Evolutionary conservation across 2,329 filamentous ascomycete genomes (phyloP).

Genomic region (Chaetomium sp.): DNA sequence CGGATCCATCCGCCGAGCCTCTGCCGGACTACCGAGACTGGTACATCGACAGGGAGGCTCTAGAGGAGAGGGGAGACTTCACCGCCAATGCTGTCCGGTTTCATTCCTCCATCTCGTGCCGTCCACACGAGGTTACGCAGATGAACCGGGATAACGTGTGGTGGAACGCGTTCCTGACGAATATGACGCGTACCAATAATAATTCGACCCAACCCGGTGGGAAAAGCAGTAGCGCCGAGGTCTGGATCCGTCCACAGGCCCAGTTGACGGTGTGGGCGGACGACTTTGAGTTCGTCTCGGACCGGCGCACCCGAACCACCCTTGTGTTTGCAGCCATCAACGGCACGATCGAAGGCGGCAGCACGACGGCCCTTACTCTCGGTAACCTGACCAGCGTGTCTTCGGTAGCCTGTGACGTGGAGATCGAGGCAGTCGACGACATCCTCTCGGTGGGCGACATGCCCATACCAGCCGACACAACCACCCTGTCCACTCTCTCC

Average conservation of each 20-base stretch:
- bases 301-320: conserved; percentile 27
- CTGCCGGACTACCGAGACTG: conserved; percentile 31
- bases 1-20: conserved; percentile 29
- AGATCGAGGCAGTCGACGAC: conserved; percentile 29
- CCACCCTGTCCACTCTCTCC: conserved; percentile 25
- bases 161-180: conserved; percentile 34
- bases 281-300: conserved; percentile 28
- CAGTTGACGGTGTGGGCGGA: conserved; percentile 33
- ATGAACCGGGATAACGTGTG: conserved; percentile 22
- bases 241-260: conserved; percentile 28
- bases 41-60: conserved; percentile 32
- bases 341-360: conserved; percentile 33
- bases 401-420: conserved; percentile 31
- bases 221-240: conserved; percentile 25
- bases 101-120: conserved; percentile 29
- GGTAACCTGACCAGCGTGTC: conserved; percentile 28
- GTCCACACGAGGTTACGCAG: conserved; percentile 25
- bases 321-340: conserved; percentile 34
- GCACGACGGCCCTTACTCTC: conserved; percentile 12
- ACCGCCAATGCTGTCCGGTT: conserved; percentile 29
- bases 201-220: conserved; percentile 2
- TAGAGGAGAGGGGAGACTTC: conserved; percentile 29
- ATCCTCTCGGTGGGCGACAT: conserved; percentile 24
- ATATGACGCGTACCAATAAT: conserved; percentile 32
- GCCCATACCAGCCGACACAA: background rate